Evolutionary conservation across 768 basidiomycete species (phyloP).

Genomic region (Naematelia encephala): DNA sequence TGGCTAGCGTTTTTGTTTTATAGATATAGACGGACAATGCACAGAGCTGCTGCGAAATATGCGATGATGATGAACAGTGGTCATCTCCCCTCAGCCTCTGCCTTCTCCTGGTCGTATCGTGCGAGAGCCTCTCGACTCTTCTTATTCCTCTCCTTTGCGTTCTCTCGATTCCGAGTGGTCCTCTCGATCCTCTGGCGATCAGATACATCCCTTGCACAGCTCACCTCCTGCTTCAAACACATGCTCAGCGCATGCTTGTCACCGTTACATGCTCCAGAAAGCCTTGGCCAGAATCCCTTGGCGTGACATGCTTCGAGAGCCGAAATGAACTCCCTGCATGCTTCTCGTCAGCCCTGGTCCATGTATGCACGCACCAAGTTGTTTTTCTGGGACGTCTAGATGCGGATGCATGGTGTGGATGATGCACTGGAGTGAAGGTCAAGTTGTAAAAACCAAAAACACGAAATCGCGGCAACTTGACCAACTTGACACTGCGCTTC

Average conservation of each 20-base stretch:
- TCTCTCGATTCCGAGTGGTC: slow-evolving; percentile 41
- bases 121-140: slow-evolving; percentile 16
- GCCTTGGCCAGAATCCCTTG: slow-evolving; percentile 28
- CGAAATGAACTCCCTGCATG: slow-evolving; percentile 42
- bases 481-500: too few relatives aligned
- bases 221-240: slow-evolving; percentile 46
- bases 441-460: not conserved
- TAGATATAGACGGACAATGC: not conserved
- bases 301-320: slow-evolving; percentile 46
- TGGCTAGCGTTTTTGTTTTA: not conserved
- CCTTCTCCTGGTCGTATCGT: not conserved
- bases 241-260: slow-evolving; percentile 35
- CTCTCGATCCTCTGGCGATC: slow-evolving; percentile 32
- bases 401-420: slow-evolving; percentile 37
- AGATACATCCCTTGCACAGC: too few relatives aligned
- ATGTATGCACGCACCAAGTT: slow-evolving; percentile 26
- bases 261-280: slow-evolving; percentile 39
- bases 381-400: slow-evolving; percentile 28
- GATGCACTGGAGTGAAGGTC: too few relatives aligned
- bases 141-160: slow-evolving; percentile 31
- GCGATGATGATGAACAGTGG: too few relatives aligned
- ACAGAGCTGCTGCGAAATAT: too few relatives aligned
- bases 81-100: not conserved
- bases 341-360: slow-evolving; percentile 8
- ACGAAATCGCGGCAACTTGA: not conserved